Base-by-base conservation (phyloP, 1,284 basidiomycete species). In the Trametes versicolor region DNA sequence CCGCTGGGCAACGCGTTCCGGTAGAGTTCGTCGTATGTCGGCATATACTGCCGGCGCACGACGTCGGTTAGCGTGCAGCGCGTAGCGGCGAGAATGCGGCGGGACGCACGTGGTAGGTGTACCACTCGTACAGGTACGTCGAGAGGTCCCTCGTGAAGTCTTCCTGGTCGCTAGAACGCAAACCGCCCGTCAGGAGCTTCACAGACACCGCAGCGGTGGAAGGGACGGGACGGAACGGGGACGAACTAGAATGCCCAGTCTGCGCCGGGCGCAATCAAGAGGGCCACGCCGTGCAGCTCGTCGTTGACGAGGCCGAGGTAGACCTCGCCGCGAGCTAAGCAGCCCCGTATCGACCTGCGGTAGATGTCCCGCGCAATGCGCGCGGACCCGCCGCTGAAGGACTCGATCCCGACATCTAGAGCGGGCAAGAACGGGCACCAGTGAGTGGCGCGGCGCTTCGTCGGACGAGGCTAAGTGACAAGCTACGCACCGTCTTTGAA, bases 21-120 rank as follows among this genome's bases (percentile, higher is more conserved):
- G 61, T 75, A 75, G 23, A 76, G 67, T 36, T 76, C 72, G 34
- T 75, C 68, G 63, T 74, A 74, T 47, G 68, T 73, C 19, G 72
- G 69, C 27, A 64, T 55, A 41, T 69, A 75, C 73, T 75, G 52
- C 37, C 29, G 29, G 29, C 15, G 29, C 12, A 13, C 19, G 47
- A 32, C 9, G 56, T 27, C 47, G 39, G 47, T 49, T 25, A 23
- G 43, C 36, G 29, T 36, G 62, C 49, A 60, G 56, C 48, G 27
- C 19, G 27, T n/a, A 34, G 39, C 27, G 41, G 41, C n/a, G n/a
- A 39, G 27, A 6, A 25, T 4, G 9, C 23, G 39, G 17, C 23
- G 34, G 41, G 32, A 68, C 71, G 39, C 64, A 75, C 74, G 50
- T 75, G 74, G 49, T 66, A 69, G n/a, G 60, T 52, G 55, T 69